Evolutionary conservation across 2,329 filamentous ascomycete genomes (phyloP).

Genomic region (Verruconis gallopava): DNA sequence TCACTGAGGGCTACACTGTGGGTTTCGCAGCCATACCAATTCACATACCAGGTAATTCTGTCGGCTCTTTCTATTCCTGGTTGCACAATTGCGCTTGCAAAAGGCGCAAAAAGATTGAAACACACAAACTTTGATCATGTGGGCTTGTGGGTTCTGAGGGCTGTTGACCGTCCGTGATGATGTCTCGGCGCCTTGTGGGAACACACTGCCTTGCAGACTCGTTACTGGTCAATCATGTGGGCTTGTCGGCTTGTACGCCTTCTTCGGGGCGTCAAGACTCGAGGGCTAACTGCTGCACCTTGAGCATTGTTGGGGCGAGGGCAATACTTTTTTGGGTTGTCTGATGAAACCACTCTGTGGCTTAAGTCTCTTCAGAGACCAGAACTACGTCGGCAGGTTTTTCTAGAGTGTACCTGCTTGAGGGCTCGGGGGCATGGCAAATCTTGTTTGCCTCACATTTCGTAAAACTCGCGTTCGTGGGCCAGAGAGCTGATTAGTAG

Average conservation of each 20-base stretch:
- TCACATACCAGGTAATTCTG: conserved; percentile 10
- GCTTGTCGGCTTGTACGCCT: conserved; percentile 28
- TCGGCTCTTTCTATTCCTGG: conserved; percentile 14
- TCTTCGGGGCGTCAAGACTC: not conserved
- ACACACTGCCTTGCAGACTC: conserved; percentile 35
- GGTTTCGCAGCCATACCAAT: conserved; percentile 2
- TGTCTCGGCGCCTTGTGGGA: conserved; percentile 40
- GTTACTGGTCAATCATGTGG: conserved; percentile 25
- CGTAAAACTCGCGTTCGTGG: not conserved
- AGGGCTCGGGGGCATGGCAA: not conserved
- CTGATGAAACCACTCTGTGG: conserved; percentile 12
- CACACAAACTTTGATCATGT: conserved; percentile 23
- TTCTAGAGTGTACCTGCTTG: conserved; percentile 15
- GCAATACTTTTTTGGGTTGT: conserved; percentile 13
- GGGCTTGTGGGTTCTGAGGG: conserved; percentile 25
- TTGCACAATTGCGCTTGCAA: too few relatives aligned
- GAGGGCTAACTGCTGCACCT: conserved; percentile 23
- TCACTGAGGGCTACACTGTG: conserved; percentile 2
- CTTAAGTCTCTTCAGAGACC: conserved; percentile 27
- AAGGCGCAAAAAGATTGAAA: conserved; percentile 18
- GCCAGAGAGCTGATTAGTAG: not conserved
- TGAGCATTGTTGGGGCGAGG: not conserved
- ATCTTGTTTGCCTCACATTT: not conserved
- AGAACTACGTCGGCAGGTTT: conserved; percentile 26
- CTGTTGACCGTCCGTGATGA: conserved; percentile 13